These are phyloP conservation scores for Saturnispora ahearnii DNA, from an alignment of 805 yeast species.

Conservation along the genomic window DNA sequence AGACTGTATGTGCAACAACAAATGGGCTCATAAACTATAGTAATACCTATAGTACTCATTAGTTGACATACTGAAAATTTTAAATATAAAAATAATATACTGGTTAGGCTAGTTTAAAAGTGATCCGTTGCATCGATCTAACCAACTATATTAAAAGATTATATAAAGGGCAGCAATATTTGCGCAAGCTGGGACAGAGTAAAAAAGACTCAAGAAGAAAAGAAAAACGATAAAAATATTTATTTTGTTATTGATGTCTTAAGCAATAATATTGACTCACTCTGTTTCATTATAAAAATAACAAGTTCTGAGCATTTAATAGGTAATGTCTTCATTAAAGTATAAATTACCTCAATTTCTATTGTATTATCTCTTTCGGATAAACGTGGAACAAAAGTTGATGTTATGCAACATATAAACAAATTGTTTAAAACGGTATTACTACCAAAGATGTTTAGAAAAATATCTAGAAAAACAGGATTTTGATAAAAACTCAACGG, in stretches of 20 bases:
- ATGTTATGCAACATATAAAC: conserved; percentile 60
- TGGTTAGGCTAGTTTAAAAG: no score
- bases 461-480: conserved; percentile 63
- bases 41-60: no score
- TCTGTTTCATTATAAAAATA: neutral
- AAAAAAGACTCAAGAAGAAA: neutral
- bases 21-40: no score
- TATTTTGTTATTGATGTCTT: neutral
- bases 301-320: neutral
- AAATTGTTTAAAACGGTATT: conserved; percentile 65
- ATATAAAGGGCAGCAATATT: no score
- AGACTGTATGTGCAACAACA: no score
- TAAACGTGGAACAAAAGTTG: conserved; percentile 57
- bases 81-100: no score
- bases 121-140: no score
- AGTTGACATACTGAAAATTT: no score
- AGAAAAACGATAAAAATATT: neutral
- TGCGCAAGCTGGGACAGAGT: no score
- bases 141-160: no score
- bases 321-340: conserved; percentile 35
- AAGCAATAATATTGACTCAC: neutral
- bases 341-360: conserved; percentile 66
- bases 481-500: conserved; percentile 29
- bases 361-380: conserved; percentile 46
- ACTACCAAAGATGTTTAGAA: conserved; percentile 59